These are phyloP conservation scores for Acacia concinna DNA, from an alignment of 331 rosid genomes.

Conservation along the genomic window DNA sequence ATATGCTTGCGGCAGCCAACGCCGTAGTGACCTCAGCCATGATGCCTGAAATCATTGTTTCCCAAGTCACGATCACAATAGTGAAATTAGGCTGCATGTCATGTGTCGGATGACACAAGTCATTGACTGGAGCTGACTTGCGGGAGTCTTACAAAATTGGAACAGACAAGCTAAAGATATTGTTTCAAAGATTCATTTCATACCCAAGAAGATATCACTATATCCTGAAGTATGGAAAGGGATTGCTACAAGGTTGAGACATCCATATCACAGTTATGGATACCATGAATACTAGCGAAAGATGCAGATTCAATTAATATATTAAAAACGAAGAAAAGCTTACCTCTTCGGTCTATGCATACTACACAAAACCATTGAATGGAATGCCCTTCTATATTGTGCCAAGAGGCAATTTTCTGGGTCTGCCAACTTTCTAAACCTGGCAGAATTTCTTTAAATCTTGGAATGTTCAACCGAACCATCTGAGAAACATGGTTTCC, in stretches of 20 bases:
- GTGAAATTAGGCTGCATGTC: constrained; percentile 1
- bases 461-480: constrained; percentile 68
- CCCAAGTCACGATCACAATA: constrained; percentile 22
- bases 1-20: constrained; percentile 76
- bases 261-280: constrained; percentile 24
- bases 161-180: too few species aligned
- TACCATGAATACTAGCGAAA: constrained; percentile 8
- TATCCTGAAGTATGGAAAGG: background rate
- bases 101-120: constrained; percentile 3
- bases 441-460: constrained; percentile 82
- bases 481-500: constrained; percentile 62
- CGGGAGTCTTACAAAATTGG: background rate
- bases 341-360: constrained; percentile 89
- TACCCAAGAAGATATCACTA: too few species aligned
- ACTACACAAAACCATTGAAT: constrained; percentile 83
- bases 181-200: too few species aligned
- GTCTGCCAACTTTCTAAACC: constrained; percentile 91
- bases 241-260: constrained; percentile 25
- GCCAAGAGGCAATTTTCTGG: constrained; percentile 89
- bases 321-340: constrained; percentile 14
- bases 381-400: constrained; percentile 81
- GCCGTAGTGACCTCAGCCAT: constrained; percentile 88
- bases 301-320: constrained; percentile 17
- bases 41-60: constrained; percentile 70
- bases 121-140: background rate